phyloP scores from a whole-genome alignment of 192 early-diverging fungal genomes.

The Spizellomyces sp. region DNA sequence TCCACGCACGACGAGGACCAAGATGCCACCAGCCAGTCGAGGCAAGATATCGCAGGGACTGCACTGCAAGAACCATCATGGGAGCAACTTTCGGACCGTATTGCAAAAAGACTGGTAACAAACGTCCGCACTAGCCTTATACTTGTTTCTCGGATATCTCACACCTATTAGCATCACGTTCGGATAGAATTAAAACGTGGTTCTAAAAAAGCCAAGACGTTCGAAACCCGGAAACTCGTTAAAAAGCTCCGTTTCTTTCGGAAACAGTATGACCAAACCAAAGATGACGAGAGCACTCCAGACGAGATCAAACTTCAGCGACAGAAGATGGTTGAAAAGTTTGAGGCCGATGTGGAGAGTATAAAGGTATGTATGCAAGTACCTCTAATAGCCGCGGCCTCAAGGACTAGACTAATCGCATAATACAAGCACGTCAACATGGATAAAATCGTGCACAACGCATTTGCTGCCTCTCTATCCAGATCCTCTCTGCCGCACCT shows the following conservation, averaged over 20 bases:
- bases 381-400: background rate
- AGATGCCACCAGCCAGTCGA: too few relatives aligned
- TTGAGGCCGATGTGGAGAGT: slow-evolving; percentile 24
- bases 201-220: slow-evolving; percentile 36
- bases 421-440: slow-evolving; percentile 1
- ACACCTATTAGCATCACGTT: slow-evolving; percentile 37
- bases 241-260: slow-evolving; percentile 35
- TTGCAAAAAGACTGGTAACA: too few relatives aligned
- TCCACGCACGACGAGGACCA: too few relatives aligned
- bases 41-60: too few relatives aligned
- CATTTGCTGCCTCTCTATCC: background rate
- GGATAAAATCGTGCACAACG: background rate
- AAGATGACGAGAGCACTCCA: slow-evolving; percentile 9
- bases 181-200: slow-evolving; percentile 20
- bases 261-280: slow-evolving; percentile 23
- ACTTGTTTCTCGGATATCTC: too few relatives aligned
- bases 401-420: background rate
- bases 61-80: too few relatives aligned
- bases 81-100: too few relatives aligned
- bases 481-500: background rate
- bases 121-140: too few relatives aligned
- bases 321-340: slow-evolving; percentile 29
- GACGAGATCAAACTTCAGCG: slow-evolving; percentile 14
- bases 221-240: slow-evolving; percentile 30
- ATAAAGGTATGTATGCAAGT: slow-evolving; percentile 35